Base-by-base conservation (phyloP, 2,329 filamentous ascomycete genomes). In the Chaetomiaceae sp. region DNA sequence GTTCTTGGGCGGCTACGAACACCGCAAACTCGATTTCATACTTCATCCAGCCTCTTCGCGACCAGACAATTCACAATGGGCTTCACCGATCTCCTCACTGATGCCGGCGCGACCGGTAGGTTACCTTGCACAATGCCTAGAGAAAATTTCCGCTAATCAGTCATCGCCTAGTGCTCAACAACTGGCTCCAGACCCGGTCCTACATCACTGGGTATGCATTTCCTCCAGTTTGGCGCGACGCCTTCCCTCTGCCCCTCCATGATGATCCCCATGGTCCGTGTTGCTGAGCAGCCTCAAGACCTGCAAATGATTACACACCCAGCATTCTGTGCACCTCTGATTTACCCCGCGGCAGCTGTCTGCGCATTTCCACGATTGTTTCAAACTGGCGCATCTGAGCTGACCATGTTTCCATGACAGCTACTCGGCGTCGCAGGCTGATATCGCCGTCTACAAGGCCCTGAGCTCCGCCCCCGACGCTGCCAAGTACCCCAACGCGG, bases 381-480 rank as follows among this genome's bases (percentile, higher is more conserved):
- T n/a, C n/a, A n/a, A n/a, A 48, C 21, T 21, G 18, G 38, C 6
- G 20, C 18, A 9, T n/a, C 14, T 34, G 14, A 33, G 44, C 45
- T 58, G 37, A 57, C 42, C 34, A 33, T 33, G 21, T 21, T 41
- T 23, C 37, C 13, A 1, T 4, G 13, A 52, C 58, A 83, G 75
- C 60, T 72, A 75, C 69, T 74, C 75, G 61, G 86, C 91, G 67
- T 89, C 89, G 66, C 94, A 99, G 81, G 94, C 94, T 76, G 94
- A 99, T 80, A 92, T 95, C 68, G 88, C 87, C 74, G 84, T 84
- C 77, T 97, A 88, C 88, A 95, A 97, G 84, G 88, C 88, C 68
- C 74, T 96, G 72, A 85, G 80, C 69, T 75, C 79, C 65, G 75
- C 83, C 56, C 94, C 94, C 66, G 84, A 87, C 64, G 82, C 87